Conservation (phyloP, 768 basidiomycete species). For the Hysterangium stoloniferum region DNA sequence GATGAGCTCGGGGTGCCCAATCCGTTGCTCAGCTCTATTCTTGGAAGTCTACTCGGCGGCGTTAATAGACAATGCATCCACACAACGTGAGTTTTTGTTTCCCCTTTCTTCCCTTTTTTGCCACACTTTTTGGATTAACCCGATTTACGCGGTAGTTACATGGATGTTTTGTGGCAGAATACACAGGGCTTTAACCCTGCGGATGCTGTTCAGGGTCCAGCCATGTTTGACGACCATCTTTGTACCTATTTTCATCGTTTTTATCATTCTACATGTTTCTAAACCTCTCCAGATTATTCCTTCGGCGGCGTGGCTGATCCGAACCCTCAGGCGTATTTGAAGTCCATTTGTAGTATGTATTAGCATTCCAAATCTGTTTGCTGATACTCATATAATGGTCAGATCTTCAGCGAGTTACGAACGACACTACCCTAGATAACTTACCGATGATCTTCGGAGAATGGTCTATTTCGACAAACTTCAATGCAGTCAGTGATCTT, state of each 20-base stretch:
- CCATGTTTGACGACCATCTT: constrained; percentile 71
- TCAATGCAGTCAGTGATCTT: constrained; percentile 53
- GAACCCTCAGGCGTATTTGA: constrained; percentile 57
- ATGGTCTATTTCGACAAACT: constrained; percentile 59
- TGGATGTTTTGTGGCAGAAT: constrained; percentile 75
- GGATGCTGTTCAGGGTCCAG: constrained; percentile 58
- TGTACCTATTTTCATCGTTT: constrained; percentile 32
- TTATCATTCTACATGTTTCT: background rate
- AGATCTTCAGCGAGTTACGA: constrained; percentile 55
- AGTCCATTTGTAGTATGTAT: constrained; percentile 58
- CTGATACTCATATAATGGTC: background rate
- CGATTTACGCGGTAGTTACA: constrained; percentile 44
- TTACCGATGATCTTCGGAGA: constrained; percentile 49
- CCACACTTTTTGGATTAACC: background rate
- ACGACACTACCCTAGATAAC: constrained; percentile 37
- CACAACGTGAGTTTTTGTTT: constrained; percentile 29
- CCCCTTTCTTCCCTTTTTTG: constrained; percentile 3
- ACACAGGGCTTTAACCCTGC: constrained; percentile 66
- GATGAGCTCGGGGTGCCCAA: constrained; percentile 19
- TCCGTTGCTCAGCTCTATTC: constrained; percentile 19
- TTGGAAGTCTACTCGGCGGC: constrained; percentile 15
- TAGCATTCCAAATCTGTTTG: background rate
- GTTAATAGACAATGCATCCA: constrained; percentile 22
- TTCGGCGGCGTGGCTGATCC: constrained; percentile 61
- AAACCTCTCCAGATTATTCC: background rate